phyloP scores from a whole-genome alignment of 352 stramenopile genomes.

The Globisporangium paddicum region DNA sequence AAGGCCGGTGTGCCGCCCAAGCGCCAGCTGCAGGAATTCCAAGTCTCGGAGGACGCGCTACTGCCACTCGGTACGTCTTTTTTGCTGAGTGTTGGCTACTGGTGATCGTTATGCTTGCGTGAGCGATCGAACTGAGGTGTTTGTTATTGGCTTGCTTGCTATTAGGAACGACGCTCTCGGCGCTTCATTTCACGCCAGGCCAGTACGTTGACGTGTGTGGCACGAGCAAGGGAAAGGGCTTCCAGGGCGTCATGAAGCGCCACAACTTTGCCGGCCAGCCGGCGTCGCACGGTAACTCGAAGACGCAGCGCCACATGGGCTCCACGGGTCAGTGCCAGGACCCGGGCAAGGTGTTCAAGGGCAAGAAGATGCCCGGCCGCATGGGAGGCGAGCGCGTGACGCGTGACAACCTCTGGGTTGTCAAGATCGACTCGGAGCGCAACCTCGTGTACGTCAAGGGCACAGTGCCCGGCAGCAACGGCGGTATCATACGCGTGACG shows the following conservation, averaged over 20 bases:
- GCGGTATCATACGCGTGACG: constrained; percentile 81
- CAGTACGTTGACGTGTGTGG: constrained; percentile 98
- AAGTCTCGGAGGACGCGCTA: constrained; percentile 88
- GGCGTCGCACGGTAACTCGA: constrained; percentile 97
- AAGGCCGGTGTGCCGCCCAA: constrained; percentile 92
- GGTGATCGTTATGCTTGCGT: not conserved
- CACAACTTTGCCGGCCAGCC: constrained; percentile 96
- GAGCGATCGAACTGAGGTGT: not conserved
- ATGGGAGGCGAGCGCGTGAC: constrained; percentile 95
- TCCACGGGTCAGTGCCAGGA: constrained; percentile 98
- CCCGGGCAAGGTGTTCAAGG: constrained; percentile 98
- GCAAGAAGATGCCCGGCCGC: constrained; percentile 99
- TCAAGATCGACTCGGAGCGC: constrained; percentile 90
- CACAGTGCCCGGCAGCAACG: constrained; percentile 88
- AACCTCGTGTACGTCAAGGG: constrained; percentile 95
- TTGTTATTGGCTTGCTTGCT: not conserved
- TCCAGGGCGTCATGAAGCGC: constrained; percentile 98
- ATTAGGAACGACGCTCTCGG: constrained; percentile 85
- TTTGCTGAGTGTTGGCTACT: not conserved
- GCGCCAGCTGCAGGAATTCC: constrained; percentile 95
- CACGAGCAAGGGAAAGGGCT: constrained; percentile 87
- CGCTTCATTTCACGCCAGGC: constrained; percentile 96
- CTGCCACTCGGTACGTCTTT: constrained; percentile 59
- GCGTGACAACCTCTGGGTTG: constrained; percentile 94
- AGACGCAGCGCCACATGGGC: constrained; percentile 95